Evolutionary conservation across 805 yeast species (phyloP), one percentile per base, ranked within the genome.

Genomic region (Brettanomyces nanus): DNA sequence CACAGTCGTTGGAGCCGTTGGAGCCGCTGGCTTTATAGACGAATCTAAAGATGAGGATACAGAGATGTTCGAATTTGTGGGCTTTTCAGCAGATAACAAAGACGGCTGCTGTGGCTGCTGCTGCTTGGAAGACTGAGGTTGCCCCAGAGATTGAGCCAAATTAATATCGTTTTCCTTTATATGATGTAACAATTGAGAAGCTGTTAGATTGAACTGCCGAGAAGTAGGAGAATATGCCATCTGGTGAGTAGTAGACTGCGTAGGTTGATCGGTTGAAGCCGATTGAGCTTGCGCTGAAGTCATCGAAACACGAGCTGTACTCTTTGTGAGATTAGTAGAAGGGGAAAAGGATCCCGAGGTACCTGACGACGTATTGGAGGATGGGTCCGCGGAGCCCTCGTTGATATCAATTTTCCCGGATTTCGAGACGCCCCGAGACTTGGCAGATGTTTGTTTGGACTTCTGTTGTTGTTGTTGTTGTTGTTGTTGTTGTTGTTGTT

Each of bases 111-210:
- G 26, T 23, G 7, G 26, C 11, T 23, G 26, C 11, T 23, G 26
- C 11, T 23, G 26, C 10, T 9, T 23, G 11, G 26, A 11, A 9
- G 26, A 7, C 11, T 7, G 26, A 11, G 6, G 20, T 30, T 32
- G 38, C 31, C 27, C 19, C 19, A 37, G 31, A 2, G 48, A 43
- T 38, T 49, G 54, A 19, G 42, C 45, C 22, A 47, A 27, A 17
- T 14, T 35, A 13, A 44, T 48, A 40, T 56, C 59, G 38, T 53
- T 45, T 30, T 59, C 58, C 39, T 58, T 62, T 19, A 61, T 58
- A 13, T 64, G 51, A 22, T 60, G 65, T 19, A 61, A 42, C 28
- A 61, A 36, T 35, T 54, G 62, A 13, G 61, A 51, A 5, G 65
- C 65, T 1, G 62, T 55, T 6, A 56, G 28, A 28, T 40, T 49